Evolutionary conservation across 805 yeast genomes (phyloP).

Genomic region (Pichia ethanolica): DNA sequence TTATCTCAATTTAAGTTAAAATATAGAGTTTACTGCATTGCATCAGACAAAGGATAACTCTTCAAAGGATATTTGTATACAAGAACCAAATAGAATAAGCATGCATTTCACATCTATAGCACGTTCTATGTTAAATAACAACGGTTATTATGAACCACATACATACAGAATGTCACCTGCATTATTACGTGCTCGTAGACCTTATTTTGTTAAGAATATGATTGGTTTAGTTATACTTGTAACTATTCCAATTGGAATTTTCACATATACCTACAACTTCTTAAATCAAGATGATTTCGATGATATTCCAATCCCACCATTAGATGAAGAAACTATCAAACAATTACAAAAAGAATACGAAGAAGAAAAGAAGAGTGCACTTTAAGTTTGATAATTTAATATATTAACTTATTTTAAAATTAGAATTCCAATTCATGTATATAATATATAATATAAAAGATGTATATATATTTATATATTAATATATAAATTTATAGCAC

Average conservation of each 20-base stretch:
- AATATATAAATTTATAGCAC: too few species aligned
- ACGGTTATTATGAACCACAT: conserved; percentile 34
- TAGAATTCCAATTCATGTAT: background rate
- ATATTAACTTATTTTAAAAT: background rate
- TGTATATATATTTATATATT: too few species aligned
- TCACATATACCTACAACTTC: conserved; percentile 54
- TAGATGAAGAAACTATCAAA: conserved; percentile 68
- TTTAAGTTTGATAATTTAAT: background rate
- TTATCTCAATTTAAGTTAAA: too few species aligned
- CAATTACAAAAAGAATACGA: conserved; percentile 69
- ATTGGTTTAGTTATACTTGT: conserved; percentile 50
- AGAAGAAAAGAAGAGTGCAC: conserved; percentile 26
- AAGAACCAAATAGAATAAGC: background rate
- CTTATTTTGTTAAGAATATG: conserved; percentile 75
- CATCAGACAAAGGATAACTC: too few species aligned
- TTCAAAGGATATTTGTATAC: too few species aligned
- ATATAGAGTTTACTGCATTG: too few species aligned
- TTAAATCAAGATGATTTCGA: conserved; percentile 74
- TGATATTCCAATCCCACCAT: conserved; percentile 92
- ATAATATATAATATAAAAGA: background rate
- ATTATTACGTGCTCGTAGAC: conserved; percentile 80
- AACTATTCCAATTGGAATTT: conserved; percentile 65
- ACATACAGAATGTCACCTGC: conserved; percentile 83
- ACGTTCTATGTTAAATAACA: conserved; percentile 15
- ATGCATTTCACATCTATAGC: conserved; percentile 5